These are phyloP conservation scores for Podaxis sp. DNA, from an alignment of 768 basidiomycete genomes.

Conservation along the genomic window DNA sequence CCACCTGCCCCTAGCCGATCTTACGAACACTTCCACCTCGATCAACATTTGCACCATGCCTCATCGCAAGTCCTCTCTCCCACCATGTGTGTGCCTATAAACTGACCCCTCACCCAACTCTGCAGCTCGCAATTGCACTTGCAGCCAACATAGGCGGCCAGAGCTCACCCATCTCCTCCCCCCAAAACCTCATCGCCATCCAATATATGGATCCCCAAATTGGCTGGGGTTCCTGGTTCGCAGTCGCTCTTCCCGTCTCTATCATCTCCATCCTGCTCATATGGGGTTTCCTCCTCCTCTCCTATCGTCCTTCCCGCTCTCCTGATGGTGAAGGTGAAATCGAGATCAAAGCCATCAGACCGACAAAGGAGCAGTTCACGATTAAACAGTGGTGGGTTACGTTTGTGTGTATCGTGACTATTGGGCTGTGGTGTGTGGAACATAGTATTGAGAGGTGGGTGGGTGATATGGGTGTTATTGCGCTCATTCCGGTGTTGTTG, in stretches of 20 bases:
- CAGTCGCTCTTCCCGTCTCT: constrained; percentile 90
- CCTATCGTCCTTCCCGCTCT: constrained; percentile 70
- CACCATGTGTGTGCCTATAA: not conserved
- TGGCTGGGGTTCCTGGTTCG: constrained; percentile 92
- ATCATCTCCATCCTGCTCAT: constrained; percentile 81
- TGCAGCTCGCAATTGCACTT: constrained; percentile 91
- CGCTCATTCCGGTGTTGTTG: constrained; percentile 85
- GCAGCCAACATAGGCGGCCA: constrained; percentile 98
- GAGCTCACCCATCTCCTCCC: constrained; percentile 95
- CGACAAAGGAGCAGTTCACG: constrained; percentile 78
- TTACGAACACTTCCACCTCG: constrained; percentile 85
- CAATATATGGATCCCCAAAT: constrained; percentile 80
- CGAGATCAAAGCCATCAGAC: constrained; percentile 79
- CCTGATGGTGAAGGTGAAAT: constrained; percentile 75
- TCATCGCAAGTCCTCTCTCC: constrained; percentile 63
- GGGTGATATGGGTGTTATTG: constrained; percentile 98
- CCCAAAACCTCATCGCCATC: constrained; percentile 94
- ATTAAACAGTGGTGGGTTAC: constrained; percentile 88
- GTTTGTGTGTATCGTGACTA: constrained; percentile 79
- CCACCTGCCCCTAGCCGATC: constrained; percentile 63
- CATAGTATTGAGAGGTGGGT: constrained; percentile 69
- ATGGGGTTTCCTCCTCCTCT: constrained; percentile 83
- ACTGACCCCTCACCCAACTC: not conserved
- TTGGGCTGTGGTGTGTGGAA: constrained; percentile 86
- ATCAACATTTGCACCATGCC: constrained; percentile 81